Evolutionary conservation across 306 rosid genomes (phyloP).

Genomic region (Luffa aegyptiaca): DNA sequence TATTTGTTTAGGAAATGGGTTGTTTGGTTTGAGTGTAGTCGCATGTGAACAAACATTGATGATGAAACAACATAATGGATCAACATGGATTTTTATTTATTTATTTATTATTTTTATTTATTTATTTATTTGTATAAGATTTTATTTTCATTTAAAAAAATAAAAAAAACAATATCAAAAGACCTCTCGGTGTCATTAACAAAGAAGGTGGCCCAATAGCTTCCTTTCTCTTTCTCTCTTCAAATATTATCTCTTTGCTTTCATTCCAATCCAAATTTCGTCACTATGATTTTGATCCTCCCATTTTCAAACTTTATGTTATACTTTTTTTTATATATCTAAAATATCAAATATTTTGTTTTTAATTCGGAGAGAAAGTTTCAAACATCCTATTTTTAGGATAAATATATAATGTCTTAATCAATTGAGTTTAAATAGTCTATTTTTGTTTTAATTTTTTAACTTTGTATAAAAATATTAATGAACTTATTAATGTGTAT

Average conservation of each 20-base stretch:
- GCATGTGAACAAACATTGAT: conserved; percentile 3
- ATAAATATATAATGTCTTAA: no score
- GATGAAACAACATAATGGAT: conserved; percentile 1
- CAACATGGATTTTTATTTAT: not conserved
- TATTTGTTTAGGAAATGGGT: not conserved
- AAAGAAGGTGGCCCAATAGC: not conserved
- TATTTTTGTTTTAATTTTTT: no score
- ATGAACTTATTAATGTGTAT: no score
- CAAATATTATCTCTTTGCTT: not conserved
- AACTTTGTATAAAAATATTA: no score
- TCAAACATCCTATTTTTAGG: no score
- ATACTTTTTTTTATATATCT: not conserved
- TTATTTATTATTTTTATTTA: no score
- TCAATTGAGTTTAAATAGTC: no score
- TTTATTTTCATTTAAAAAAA: not conserved
- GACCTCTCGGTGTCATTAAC: not conserved
- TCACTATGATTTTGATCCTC: not conserved
- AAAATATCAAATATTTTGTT: no score
- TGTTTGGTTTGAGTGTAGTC: not conserved
- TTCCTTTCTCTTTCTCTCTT: not conserved
- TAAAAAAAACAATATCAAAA: not conserved
- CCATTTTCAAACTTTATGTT: no score
- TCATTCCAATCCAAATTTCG: not conserved
- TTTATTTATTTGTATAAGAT: no score
- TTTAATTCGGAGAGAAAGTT: no score